Conservation (phyloP, 805 yeast genomes). For the Lachancea fermentati region DNA sequence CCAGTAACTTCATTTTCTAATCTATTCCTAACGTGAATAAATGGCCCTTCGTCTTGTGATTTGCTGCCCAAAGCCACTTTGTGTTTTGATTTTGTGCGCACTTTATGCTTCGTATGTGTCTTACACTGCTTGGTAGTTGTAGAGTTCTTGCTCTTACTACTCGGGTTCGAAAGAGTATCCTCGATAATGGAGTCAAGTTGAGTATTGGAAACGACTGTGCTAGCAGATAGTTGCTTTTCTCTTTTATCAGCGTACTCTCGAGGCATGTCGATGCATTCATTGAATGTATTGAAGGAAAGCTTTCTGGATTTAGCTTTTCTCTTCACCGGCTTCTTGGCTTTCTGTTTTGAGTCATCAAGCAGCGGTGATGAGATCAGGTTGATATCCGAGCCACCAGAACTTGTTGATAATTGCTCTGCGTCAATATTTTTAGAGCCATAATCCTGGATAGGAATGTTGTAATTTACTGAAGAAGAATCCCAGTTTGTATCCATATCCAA, state of each 20-base stretch:
- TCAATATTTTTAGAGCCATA: too few species aligned
- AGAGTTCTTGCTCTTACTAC: not conserved
- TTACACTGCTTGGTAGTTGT: too few species aligned
- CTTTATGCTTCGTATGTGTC: too few species aligned
- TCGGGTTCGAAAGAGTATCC: constrained; percentile 9
- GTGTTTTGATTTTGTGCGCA: not conserved
- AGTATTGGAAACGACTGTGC: constrained; percentile 2
- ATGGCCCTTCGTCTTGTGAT: not conserved
- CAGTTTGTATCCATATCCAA: too few species aligned
- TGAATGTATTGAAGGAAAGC: constrained; percentile 15
- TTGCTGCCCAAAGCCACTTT: not conserved
- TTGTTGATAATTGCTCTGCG: too few species aligned
- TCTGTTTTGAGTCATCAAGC: too few species aligned
- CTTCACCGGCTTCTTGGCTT: not conserved
- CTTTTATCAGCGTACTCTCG: constrained; percentile 7
- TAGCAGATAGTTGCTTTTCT: constrained; percentile 7
- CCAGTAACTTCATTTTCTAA: not conserved
- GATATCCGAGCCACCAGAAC: too few species aligned
- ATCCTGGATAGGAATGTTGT: too few species aligned
- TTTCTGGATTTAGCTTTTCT: constrained; percentile 4
- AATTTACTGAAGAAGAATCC: too few species aligned
- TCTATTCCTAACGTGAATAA: not conserved
- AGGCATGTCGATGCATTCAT: constrained; percentile 13
- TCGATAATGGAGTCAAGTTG: constrained; percentile 14
- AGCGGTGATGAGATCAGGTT: too few species aligned